phyloP scores from a whole-genome alignment of 2,329 filamentous ascomycete species.

The Hymenotorrendiella dingleyae region DNA sequence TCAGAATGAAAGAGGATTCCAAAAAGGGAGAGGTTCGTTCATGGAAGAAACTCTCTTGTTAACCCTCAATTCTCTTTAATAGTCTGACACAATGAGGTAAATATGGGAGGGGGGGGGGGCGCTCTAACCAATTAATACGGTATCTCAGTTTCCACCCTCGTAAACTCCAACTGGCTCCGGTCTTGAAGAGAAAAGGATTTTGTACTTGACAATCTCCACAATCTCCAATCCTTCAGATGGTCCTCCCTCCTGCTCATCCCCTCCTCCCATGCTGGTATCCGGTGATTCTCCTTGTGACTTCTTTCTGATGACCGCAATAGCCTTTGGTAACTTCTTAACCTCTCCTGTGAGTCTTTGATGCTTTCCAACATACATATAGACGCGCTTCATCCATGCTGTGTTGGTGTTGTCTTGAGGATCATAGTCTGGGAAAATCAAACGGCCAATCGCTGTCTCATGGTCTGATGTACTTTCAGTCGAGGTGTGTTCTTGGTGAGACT shows the following conservation, averaged over 20 bases:
- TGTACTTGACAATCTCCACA: constrained; percentile 80
- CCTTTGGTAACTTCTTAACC: constrained; percentile 75
- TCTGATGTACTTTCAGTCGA: constrained; percentile 8
- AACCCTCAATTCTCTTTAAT: too few relatives aligned
- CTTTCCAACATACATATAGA: constrained; percentile 81
- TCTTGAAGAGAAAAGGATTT: constrained; percentile 75
- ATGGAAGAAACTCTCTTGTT: too few relatives aligned
- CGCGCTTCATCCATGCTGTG: constrained; percentile 81
- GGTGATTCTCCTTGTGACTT: constrained; percentile 29
- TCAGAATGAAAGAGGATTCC: too few relatives aligned
- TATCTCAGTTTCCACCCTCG: constrained; percentile 2
- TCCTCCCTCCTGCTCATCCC: constrained; percentile 23
- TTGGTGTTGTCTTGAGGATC: constrained; percentile 46
- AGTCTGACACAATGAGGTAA: too few relatives aligned
- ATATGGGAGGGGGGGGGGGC: too few relatives aligned
- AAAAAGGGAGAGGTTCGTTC: too few relatives aligned
- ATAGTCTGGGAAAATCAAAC: constrained; percentile 74
- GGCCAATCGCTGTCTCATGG: constrained; percentile 55
- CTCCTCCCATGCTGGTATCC: constrained; percentile 2
- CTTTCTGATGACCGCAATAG: constrained; percentile 71
- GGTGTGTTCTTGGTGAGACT: constrained; percentile 29
- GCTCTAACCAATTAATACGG: neutral
- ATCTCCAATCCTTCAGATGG: constrained; percentile 63
- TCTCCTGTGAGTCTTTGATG: constrained; percentile 88
- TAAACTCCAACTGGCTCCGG: constrained; percentile 71